These are phyloP conservation scores for Tagetes patula DNA, from an alignment of 129 eudicot species.

Conservation along the genomic window DNA sequence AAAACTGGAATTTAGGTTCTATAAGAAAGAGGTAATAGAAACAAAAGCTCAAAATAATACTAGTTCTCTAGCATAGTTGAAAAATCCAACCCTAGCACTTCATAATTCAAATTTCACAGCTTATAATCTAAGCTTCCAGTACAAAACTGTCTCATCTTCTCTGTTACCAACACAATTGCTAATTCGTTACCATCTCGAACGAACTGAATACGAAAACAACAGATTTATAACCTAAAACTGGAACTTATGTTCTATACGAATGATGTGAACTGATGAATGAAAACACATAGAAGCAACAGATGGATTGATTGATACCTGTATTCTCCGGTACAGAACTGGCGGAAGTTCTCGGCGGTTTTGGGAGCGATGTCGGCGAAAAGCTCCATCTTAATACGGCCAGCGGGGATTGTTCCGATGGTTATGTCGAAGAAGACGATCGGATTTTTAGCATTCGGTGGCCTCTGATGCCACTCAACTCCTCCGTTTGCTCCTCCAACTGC, in stretches of 20 bases:
- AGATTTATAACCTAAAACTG: background rate
- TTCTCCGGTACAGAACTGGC: constrained; percentile 98
- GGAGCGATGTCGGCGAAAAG: constrained; percentile 96
- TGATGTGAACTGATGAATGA: background rate
- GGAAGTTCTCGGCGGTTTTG: constrained; percentile 91
- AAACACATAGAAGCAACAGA: background rate
- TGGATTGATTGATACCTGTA: constrained; percentile 44
- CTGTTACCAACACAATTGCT: no score
- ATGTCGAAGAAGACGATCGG: constrained; percentile 93
- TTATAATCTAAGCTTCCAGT: no score
- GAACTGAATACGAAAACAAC: background rate
- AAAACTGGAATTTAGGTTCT: no score
- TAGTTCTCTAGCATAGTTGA: no score
- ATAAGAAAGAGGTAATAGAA: no score
- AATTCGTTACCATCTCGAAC: background rate
- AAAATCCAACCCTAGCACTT: no score
- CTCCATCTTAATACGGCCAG: constrained; percentile 98
- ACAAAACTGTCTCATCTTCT: no score
- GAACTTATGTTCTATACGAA: no score
- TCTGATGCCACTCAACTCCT: constrained; percentile 97
- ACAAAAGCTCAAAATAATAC: no score
- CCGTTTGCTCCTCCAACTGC: constrained; percentile 30
- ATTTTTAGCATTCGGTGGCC: constrained; percentile 89
- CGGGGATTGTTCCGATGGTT: constrained; percentile 89
- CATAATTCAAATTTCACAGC: no score